phyloP scores from a whole-genome alignment of 1,139 yeast genomes.

The Candida sanyaensis region DNA sequence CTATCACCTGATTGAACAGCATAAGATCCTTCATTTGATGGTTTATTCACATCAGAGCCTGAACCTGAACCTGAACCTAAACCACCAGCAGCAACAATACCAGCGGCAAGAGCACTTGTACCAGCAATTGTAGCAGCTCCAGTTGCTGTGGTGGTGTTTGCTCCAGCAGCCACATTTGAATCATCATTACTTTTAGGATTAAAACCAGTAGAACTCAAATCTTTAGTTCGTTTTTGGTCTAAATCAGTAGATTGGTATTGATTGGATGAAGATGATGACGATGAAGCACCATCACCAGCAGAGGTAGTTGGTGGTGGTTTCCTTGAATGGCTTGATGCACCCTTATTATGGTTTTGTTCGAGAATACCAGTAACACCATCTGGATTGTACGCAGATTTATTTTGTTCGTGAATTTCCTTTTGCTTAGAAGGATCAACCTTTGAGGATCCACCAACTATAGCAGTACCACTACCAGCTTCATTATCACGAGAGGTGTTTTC shows the following conservation, averaged over 20 bases:
- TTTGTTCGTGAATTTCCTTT: constrained; percentile 25
- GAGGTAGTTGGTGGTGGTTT: neutral
- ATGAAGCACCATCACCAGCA: constrained; percentile 5
- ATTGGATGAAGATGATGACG: neutral
- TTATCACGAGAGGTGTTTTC: constrained; percentile 7
- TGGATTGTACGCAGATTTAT: constrained; percentile 33
- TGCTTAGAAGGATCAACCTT: constrained; percentile 20
- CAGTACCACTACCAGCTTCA: constrained; percentile 7
- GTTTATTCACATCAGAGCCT: neutral
- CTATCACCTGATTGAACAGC: neutral
- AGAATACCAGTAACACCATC: constrained; percentile 24
- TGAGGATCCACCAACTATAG: neutral
- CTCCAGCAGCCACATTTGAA: constrained; percentile 7
- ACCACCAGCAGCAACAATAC: neutral
- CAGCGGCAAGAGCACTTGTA: neutral
- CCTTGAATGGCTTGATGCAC: neutral
- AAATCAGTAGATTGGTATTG: too few relatives aligned
- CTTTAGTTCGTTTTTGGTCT: too few relatives aligned
- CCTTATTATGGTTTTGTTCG: constrained; percentile 10
- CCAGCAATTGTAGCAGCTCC: constrained; percentile 7
- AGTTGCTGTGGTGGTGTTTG: constrained; percentile 5
- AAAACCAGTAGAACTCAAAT: too few relatives aligned
- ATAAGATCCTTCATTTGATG: neutral
- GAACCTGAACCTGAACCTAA: neutral
- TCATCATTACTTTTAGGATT: neutral